Percentiles rank a stretch among this genome's conserved stretches.
Evolutionary conservation across 768 basidiomycete species (phyloP).

Genomic region (Phanerodontia chrysosporium): DNA sequence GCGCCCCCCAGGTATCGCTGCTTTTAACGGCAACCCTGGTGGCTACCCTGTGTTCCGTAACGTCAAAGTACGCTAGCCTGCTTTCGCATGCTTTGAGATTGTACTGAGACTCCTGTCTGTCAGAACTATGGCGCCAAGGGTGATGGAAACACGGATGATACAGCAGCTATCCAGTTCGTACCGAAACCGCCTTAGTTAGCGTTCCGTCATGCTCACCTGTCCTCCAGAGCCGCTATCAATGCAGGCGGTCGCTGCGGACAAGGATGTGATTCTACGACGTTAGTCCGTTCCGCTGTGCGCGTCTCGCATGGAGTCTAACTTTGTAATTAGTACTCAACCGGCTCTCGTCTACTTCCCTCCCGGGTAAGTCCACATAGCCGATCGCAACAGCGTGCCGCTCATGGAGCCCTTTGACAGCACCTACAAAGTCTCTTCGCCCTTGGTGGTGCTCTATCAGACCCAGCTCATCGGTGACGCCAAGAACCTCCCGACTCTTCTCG

Average conservation of each 20-base stretch:
- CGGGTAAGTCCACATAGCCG: conserved; percentile 41
- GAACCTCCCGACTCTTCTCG: conserved; percentile 62
- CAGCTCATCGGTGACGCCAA: conserved; percentile 75
- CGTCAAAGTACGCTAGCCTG: conserved; percentile 40
- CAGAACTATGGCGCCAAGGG: conserved; percentile 44
- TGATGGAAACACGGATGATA: conserved; percentile 71
- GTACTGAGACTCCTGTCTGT: not conserved
- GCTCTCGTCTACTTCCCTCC: conserved; percentile 73
- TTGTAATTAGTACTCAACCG: conserved; percentile 40
- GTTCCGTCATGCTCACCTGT: not conserved
- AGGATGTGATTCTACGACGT: conserved; percentile 56
- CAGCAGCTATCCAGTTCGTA: conserved; percentile 64
- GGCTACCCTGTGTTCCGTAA: conserved; percentile 71
- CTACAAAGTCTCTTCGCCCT: conserved; percentile 62
- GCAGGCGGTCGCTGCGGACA: conserved; percentile 57
- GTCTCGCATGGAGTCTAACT: not conserved
- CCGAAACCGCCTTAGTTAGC: not conserved
- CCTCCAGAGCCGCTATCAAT: conserved; percentile 56
- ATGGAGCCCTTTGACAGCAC: conserved; percentile 38
- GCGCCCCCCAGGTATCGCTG: conserved; percentile 33
- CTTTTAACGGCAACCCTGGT: conserved; percentile 52
- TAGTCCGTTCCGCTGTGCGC: not conserved
- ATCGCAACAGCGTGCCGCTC: not conserved
- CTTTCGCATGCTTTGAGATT: not conserved
- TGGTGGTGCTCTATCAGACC: conserved; percentile 67